Percentiles rank a stretch among this genome's conserved stretches.
These are phyloP conservation scores for Scheffersomyces illinoinensis DNA, from an alignment of 1,139 yeast species.

Conservation along the genomic window DNA sequence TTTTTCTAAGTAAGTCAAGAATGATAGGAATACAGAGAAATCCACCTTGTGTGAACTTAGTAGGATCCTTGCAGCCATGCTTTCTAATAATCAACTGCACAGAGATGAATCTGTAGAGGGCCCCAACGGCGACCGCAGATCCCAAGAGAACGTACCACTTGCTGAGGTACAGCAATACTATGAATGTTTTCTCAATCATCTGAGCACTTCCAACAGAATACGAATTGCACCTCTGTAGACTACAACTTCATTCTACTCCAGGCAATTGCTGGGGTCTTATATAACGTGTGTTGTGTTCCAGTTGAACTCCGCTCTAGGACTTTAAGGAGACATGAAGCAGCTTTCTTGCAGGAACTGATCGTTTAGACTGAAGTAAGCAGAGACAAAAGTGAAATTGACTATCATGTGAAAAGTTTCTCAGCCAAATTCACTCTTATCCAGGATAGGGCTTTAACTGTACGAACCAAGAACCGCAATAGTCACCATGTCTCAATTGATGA, in stretches of 20 bases:
- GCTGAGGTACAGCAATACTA: slow-evolving; percentile 1
- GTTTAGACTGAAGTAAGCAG: not conserved
- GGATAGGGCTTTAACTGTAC: not conserved
- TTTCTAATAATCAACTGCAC: slow-evolving; percentile 13
- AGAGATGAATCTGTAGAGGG: slow-evolving; percentile 8
- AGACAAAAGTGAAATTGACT: not conserved
- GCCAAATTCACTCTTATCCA: not conserved
- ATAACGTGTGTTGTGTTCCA: not conserved
- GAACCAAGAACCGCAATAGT: not conserved
- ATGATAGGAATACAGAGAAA: slow-evolving; percentile 8
- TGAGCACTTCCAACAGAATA: not conserved
- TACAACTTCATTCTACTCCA: not conserved
- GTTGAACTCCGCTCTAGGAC: not conserved
- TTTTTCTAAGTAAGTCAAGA: slow-evolving; percentile 6
- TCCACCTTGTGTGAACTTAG: slow-evolving; percentile 7
- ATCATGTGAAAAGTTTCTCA: not conserved
- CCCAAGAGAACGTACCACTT: slow-evolving; percentile 15
- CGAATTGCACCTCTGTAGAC: not conserved
- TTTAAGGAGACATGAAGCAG: too few species aligned
- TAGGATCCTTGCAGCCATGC: slow-evolving; percentile 22
- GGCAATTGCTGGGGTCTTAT: not conserved
- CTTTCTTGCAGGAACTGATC: not conserved
- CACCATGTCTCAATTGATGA: not conserved
- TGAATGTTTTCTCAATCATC: not conserved
- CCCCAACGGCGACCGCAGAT: slow-evolving; percentile 11